A percentile compares a stretch with the other conserved stretches of the same genome.
phyloP scores from a whole-genome alignment of 768 basidiomycete genomes.

The Boletus eberwhitei region DNA sequence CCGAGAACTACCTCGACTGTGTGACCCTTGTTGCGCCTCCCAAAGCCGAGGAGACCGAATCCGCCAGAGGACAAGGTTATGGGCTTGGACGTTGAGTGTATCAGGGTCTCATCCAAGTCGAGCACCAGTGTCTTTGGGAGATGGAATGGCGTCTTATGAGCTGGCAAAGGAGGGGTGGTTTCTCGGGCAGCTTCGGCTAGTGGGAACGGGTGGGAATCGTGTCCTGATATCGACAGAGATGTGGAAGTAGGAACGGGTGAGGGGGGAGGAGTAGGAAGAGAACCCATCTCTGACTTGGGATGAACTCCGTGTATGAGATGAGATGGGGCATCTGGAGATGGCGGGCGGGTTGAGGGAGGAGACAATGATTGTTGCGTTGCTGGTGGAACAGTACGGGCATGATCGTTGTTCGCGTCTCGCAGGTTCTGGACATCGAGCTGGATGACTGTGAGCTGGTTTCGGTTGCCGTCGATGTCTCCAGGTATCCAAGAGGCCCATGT shows the following conservation, averaged over 20 bases:
- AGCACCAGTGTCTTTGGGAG: constrained; percentile 92
- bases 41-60: constrained; percentile 60
- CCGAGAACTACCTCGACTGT: constrained; percentile 92
- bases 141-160: constrained; percentile 69
- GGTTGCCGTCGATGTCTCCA: constrained; percentile 21
- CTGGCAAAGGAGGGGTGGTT: constrained; percentile 45
- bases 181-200: constrained; percentile 36
- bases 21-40: constrained; percentile 65
- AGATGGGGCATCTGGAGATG: constrained; percentile 16
- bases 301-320: constrained; percentile 6
- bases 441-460: constrained; percentile 2
- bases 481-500: constrained; percentile 51
- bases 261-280: constrained; percentile 27
- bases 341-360: constrained; percentile 24
- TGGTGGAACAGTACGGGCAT: constrained; percentile 19
- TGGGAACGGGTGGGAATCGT: constrained; percentile 14
- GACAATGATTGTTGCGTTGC: constrained; percentile 18
- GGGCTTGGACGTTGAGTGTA: constrained; percentile 92
- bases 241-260: constrained; percentile 14
- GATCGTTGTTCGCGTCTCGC: constrained; percentile 8
- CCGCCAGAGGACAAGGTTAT: constrained; percentile 46
- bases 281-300: constrained; percentile 11
- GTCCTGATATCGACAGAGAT: constrained; percentile 9
- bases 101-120: constrained; percentile 97
- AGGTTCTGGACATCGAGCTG: constrained; percentile 8